Conservation (phyloP, 2,329 filamentous ascomycete genomes). For the Apiospora rasikravindrae region DNA sequence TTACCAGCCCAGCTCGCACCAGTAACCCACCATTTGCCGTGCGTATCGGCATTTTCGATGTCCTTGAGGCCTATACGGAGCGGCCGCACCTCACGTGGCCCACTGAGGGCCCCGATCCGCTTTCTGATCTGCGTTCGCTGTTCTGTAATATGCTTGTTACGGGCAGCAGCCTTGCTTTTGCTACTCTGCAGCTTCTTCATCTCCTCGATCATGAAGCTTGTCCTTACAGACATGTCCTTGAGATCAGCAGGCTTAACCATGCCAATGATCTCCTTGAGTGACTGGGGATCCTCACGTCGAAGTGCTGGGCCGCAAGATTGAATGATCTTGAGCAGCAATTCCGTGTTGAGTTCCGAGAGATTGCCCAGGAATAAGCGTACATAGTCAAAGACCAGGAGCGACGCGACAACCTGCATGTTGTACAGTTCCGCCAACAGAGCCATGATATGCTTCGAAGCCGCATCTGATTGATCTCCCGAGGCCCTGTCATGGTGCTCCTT, state of each 20-base stretch:
- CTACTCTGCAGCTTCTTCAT: slow-evolving; percentile 96
- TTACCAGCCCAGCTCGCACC: slow-evolving; percentile 83
- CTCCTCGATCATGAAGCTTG: slow-evolving; percentile 96
- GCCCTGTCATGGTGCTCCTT: slow-evolving; percentile 64
- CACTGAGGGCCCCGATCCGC: slow-evolving; percentile 77
- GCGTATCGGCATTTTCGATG: slow-evolving; percentile 81
- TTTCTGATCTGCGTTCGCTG: slow-evolving; percentile 91
- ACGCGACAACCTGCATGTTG: slow-evolving; percentile 86
- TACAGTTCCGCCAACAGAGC: slow-evolving; percentile 87
- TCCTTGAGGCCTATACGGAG: slow-evolving; percentile 82
- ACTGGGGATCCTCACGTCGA: slow-evolving; percentile 84
- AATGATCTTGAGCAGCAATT: slow-evolving; percentile 84
- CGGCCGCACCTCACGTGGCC: slow-evolving; percentile 65
- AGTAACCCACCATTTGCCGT: slow-evolving; percentile 98
- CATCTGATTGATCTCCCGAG: slow-evolving; percentile 39
- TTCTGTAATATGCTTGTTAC: slow-evolving; percentile 76
- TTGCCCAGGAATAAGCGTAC: slow-evolving; percentile 76
- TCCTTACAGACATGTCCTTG: slow-evolving; percentile 80
- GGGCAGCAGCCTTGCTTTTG: slow-evolving; percentile 76
- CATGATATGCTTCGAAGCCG: slow-evolving; percentile 63
- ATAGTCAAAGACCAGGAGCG: slow-evolving; percentile 88
- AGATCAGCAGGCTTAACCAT: slow-evolving; percentile 76
- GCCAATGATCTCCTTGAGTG: slow-evolving; percentile 86
- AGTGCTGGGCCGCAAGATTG: slow-evolving; percentile 82
- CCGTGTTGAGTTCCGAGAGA: slow-evolving; percentile 85